phyloP scores from a whole-genome alignment of 441 rosid species.

The Euphorbia schlechtendalii region DNA sequence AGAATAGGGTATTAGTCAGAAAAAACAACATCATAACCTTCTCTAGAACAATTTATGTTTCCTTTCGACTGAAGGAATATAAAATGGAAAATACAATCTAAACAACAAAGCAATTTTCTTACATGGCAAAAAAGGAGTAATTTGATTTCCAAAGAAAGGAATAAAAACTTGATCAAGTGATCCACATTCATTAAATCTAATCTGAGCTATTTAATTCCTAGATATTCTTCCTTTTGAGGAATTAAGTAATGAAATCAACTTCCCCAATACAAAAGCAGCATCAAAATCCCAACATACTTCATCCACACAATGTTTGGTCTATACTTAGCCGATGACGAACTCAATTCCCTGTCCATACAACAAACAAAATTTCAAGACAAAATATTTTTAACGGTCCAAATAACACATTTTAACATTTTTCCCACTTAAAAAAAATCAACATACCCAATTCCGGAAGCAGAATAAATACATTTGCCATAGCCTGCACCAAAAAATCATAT shows the following conservation, averaged over 20 bases:
- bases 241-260: conserved; percentile 23
- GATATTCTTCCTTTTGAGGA: background rate
- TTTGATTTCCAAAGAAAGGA: conserved; percentile 16
- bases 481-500: conserved; percentile 33
- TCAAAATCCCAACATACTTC: conserved; percentile 33
- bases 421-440: conserved; percentile 1
- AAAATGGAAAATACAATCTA: no score
- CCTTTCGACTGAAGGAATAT: no score
- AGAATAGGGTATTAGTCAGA: no score
- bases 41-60: no score
- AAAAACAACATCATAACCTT: no score
- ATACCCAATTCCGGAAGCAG: conserved; percentile 44
- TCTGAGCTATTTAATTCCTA: background rate
- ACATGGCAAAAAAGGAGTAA: conserved; percentile 2
- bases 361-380: no score
- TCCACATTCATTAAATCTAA: no score
- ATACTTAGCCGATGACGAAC: conserved; percentile 28
- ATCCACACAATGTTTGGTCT: conserved; percentile 25
- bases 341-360: conserved; percentile 29
- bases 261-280: conserved; percentile 40
- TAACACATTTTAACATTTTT: no score
- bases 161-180: background rate
- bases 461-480: conserved; percentile 49
- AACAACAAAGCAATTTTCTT: no score
- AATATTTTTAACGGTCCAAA: no score